Percentiles rank a stretch among this genome's conserved stretches.
phyloP scores from a whole-genome alignment of 768 basidiomycete species.

The Boletus sp. region DNA sequence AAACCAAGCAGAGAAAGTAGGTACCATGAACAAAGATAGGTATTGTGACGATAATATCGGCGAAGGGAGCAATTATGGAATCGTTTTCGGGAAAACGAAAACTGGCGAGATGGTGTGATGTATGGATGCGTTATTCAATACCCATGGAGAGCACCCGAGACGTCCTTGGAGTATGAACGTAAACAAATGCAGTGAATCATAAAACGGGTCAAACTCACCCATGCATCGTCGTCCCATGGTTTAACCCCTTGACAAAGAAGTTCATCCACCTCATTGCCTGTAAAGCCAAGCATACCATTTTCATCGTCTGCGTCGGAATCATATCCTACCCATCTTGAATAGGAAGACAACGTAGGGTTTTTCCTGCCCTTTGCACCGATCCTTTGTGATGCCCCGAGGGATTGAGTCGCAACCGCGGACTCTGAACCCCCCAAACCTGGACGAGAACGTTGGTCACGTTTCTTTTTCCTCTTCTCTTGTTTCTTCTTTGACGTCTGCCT shows the following conservation, averaged over 20 bases:
- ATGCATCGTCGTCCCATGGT: slow-evolving; percentile 46
- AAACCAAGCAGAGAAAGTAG: background rate
- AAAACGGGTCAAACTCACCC: slow-evolving; percentile 25
- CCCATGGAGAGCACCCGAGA: slow-evolving; percentile 5
- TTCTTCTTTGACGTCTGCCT: background rate
- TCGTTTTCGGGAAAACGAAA: background rate
- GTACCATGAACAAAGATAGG: background rate
- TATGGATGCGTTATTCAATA: background rate
- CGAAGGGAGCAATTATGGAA: background rate
- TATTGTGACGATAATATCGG: background rate
- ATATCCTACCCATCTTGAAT: no score
- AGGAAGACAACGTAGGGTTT: no score
- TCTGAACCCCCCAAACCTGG: background rate
- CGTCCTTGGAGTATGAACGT: slow-evolving; percentile 11
- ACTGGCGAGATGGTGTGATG: background rate
- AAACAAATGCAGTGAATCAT: background rate
- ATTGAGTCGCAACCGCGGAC: background rate
- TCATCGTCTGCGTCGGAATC: no score
- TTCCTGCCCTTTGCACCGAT: no score
- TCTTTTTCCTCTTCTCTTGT: slow-evolving; percentile 1
- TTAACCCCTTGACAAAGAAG: slow-evolving; percentile 23
- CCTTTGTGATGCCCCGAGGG: background rate
- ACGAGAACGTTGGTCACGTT: background rate
- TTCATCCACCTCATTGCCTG: no score
- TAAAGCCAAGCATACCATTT: no score